Conservation (phyloP, 352 stramenopile genomes). For the Thraustochytrium sp. region DNA sequence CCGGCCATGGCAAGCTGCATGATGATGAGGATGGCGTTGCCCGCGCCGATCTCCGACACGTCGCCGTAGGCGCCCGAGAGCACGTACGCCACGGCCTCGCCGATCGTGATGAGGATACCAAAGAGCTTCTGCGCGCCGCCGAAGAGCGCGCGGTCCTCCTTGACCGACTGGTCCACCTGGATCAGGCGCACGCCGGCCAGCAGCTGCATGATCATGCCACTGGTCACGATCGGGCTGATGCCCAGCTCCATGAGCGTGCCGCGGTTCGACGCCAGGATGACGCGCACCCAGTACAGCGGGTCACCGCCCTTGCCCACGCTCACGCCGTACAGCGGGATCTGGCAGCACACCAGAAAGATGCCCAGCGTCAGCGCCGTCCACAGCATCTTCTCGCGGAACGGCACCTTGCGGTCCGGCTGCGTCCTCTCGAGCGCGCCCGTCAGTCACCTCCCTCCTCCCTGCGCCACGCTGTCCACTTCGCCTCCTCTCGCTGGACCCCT, state of each 20-base stretch:
- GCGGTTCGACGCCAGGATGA: slow-evolving; percentile 97
- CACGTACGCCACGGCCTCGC: slow-evolving; percentile 97
- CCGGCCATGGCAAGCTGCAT: slow-evolving; percentile 95
- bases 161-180: slow-evolving; percentile 96
- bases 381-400: slow-evolving; percentile 94
- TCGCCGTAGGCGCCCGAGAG: slow-evolving; percentile 98
- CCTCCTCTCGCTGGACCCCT: background rate
- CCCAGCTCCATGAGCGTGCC: slow-evolving; percentile 97
- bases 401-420: slow-evolving; percentile 43
- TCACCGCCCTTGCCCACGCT: slow-evolving; percentile 96
- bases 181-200: slow-evolving; percentile 96
- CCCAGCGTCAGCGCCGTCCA: slow-evolving; percentile 99
- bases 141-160: slow-evolving; percentile 97
- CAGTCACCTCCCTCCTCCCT: background rate
- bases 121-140: slow-evolving; percentile 98
- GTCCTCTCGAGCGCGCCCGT: background rate
- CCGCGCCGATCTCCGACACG: slow-evolving; percentile 90
- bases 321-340: slow-evolving; percentile 99
- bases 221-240: slow-evolving; percentile 98
- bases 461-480: background rate
- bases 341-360: slow-evolving; percentile 99
- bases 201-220: slow-evolving; percentile 98
- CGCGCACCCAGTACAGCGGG: slow-evolving; percentile 99
- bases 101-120: slow-evolving; percentile 97
- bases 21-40: slow-evolving; percentile 98